phyloP scores from a whole-genome alignment of 2,329 filamentous ascomycete species.

The Fusarium domesticum region DNA sequence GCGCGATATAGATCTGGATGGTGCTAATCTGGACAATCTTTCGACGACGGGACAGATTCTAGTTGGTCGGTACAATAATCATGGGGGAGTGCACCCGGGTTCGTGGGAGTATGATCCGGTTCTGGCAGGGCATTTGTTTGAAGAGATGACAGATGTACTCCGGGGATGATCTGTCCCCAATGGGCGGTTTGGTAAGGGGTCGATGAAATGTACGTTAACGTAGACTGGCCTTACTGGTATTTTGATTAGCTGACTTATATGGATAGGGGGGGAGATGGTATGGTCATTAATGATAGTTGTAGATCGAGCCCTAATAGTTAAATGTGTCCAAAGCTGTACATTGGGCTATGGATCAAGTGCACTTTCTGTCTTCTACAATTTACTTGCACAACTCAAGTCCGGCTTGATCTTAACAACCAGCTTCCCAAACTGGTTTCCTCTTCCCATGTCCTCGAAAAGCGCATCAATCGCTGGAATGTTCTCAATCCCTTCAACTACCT shows the following conservation, averaged over 20 bases:
- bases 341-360: too few relatives aligned
- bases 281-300: too few relatives aligned
- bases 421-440: background rate
- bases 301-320: too few relatives aligned
- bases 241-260: too few relatives aligned
- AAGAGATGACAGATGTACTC: slow-evolving; percentile 8
- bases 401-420: background rate
- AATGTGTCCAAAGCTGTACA: too few relatives aligned
- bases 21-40: background rate
- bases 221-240: too few relatives aligned
- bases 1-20: background rate
- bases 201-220: too few relatives aligned
- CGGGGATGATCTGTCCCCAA: slow-evolving; percentile 1
- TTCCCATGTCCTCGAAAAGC: background rate
- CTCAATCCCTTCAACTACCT: background rate
- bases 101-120: slow-evolving; percentile 4
- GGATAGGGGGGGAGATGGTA: too few relatives aligned
- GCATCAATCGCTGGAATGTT: background rate
- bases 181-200: too few relatives aligned
- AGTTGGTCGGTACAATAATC: background rate
- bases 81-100: background rate
- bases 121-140: slow-evolving; percentile 5
- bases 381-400: background rate
- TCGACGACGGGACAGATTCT: background rate
- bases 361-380: too few relatives aligned